phyloP scores from a whole-genome alignment of 768 basidiomycete species.

The Mycena venus region DNA sequence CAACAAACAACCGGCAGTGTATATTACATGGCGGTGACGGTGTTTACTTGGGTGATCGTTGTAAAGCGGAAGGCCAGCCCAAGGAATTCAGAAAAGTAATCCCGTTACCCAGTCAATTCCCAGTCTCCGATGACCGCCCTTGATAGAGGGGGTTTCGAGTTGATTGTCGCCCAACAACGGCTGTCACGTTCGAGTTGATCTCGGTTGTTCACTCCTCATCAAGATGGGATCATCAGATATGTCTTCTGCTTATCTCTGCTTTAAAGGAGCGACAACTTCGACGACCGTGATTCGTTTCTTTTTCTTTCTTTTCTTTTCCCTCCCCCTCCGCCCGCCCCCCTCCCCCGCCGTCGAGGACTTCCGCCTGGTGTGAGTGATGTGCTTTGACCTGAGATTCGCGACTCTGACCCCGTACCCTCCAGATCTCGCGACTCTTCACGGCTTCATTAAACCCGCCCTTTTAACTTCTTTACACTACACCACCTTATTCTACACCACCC shows the following conservation, averaged over 20 bases:
- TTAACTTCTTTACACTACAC: constrained; percentile 32
- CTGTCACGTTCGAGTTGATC: constrained; percentile 13
- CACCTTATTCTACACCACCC: constrained; percentile 3
- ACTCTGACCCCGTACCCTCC: background rate
- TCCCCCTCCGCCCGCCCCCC: constrained; percentile 20
- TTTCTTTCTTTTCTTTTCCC: constrained; percentile 23
- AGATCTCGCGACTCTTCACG: constrained; percentile 37
- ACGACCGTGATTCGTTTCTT: background rate
- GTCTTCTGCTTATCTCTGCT: constrained; percentile 27
- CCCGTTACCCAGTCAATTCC: background rate
- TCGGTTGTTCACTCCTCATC: constrained; percentile 11
- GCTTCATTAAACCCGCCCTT: constrained; percentile 37
- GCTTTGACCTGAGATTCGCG: background rate
- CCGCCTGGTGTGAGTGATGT: constrained; percentile 33
- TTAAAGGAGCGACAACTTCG: constrained; percentile 8
- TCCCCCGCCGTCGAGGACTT: constrained; percentile 27
- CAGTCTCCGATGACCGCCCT: background rate
- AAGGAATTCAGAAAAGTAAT: background rate
- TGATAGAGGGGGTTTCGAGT: background rate
- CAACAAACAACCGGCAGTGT: constrained; percentile 8
- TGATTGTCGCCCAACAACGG: constrained; percentile 34
- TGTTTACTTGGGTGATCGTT: constrained; percentile 11
- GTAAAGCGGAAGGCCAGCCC: background rate
- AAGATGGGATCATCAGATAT: constrained; percentile 23
- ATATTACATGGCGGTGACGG: background rate